Evolutionary conservation across 352 stramenopile species (phyloP).

Genomic region (Hyaloperonospora brassicae): DNA sequence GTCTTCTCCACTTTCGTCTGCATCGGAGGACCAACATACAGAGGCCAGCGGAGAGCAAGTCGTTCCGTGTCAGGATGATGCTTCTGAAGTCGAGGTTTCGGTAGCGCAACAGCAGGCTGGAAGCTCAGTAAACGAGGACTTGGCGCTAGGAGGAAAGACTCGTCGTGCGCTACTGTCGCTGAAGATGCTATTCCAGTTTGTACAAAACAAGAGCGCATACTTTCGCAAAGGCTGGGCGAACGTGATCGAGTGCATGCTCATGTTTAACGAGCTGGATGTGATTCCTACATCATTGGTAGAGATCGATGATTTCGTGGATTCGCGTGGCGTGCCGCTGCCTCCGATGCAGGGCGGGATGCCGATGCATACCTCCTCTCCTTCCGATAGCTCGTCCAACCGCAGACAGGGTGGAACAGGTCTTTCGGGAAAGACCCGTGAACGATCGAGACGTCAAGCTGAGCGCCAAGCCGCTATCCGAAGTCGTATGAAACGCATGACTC

Average conservation of each 20-base stretch:
- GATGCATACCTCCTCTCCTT: constrained; percentile 21
- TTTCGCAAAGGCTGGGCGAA: constrained; percentile 77
- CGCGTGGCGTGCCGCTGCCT: constrained; percentile 66
- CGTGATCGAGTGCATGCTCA: constrained; percentile 78
- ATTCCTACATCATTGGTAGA: constrained; percentile 80
- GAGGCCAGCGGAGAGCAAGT: constrained; percentile 26
- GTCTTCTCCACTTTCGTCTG: constrained; percentile 9
- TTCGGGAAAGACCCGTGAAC: constrained; percentile 69
- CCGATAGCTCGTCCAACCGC: constrained; percentile 25
- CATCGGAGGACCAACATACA: constrained; percentile 9
- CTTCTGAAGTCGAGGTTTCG: constrained; percentile 36
- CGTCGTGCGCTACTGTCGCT: constrained; percentile 65
- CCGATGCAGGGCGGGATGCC: constrained; percentile 46
- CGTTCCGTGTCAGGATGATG: constrained; percentile 26
- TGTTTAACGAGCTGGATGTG: constrained; percentile 85
- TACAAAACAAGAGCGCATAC: constrained; percentile 68
- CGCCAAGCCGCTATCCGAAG: constrained; percentile 75
- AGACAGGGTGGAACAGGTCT: constrained; percentile 46
- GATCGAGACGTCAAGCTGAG: constrained; percentile 67
- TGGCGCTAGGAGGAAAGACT: constrained; percentile 61
- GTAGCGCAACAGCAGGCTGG: constrained; percentile 13
- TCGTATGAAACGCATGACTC: constrained; percentile 72
- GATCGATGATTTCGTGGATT: constrained; percentile 86
- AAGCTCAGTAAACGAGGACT: constrained; percentile 39
- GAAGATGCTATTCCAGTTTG: constrained; percentile 80